Percentiles rank a stretch among this genome's conserved stretches.
phyloP scores from a whole-genome alignment of 495 filamentous ascomycete genomes.

The Aspergillus ostianus region DNA sequence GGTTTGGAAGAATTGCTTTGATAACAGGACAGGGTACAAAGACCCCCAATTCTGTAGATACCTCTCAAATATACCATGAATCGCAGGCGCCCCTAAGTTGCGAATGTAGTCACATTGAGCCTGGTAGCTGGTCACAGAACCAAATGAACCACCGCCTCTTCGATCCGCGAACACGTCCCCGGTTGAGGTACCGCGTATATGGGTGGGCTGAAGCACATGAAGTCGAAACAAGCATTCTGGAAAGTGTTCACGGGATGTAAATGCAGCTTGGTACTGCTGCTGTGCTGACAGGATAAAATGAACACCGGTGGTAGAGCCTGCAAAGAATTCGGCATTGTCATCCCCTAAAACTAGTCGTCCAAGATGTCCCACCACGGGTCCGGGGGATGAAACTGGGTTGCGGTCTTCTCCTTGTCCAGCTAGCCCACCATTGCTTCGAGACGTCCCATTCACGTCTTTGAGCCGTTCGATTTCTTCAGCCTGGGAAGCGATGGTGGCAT shows the following conservation, averaged over 20 bases:
- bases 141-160: not conserved
- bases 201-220: slow-evolving; percentile 3
- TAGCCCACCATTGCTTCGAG: not conserved
- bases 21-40: not conserved
- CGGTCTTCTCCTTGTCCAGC: not conserved
- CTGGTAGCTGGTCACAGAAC: not conserved
- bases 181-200: not conserved
- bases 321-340: slow-evolving; percentile 8
- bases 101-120: not conserved
- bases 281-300: slow-evolving; percentile 15
- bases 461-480: not conserved
- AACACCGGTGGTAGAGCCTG: slow-evolving; percentile 18
- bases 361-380: slow-evolving; percentile 15
- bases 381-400: slow-evolving; percentile 2
- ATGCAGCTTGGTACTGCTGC: slow-evolving; percentile 7
- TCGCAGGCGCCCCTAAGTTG: not conserved
- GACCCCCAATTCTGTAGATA: not conserved
- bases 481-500: not conserved
- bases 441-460: not conserved
- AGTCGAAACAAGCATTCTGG: slow-evolving; percentile 15
- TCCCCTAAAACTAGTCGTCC: slow-evolving; percentile 13
- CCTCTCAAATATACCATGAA: not conserved
- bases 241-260: slow-evolving; percentile 5
- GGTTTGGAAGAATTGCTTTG: not conserved
- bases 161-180: not conserved